phyloP scores from a whole-genome alignment of 2,329 filamentous ascomycete genomes.

The Lasiodiplodia sp. region DNA sequence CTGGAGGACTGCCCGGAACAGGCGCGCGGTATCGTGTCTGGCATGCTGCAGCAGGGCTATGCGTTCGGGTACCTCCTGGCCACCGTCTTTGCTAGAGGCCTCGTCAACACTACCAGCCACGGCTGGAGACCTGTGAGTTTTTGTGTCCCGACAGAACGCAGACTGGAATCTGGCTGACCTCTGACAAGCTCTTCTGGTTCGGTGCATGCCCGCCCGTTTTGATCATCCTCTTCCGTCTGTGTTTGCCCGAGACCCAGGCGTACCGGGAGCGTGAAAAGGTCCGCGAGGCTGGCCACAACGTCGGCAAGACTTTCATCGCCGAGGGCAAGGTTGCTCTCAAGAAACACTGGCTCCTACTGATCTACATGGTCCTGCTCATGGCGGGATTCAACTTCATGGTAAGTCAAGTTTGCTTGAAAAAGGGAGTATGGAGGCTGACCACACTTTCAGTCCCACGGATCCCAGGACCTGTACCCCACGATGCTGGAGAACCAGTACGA shows the following conservation, averaged over 20 bases:
- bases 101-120: slow-evolving; percentile 79
- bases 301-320: slow-evolving; percentile 72
- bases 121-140: slow-evolving; percentile 72
- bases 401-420: slow-evolving; percentile 26
- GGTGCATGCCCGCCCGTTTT: slow-evolving; percentile 80
- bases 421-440: background rate
- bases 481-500: slow-evolving; percentile 66
- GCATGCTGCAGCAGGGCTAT: slow-evolving; percentile 69
- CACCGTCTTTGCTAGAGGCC: slow-evolving; percentile 63
- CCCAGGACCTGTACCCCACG: slow-evolving; percentile 70
- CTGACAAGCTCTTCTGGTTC: slow-evolving; percentile 78
- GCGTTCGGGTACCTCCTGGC: slow-evolving; percentile 70
- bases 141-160: background rate
- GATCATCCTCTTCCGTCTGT: slow-evolving; percentile 80
- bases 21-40: slow-evolving; percentile 67
- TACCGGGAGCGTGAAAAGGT: slow-evolving; percentile 72
- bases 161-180: background rate
- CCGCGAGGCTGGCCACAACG: slow-evolving; percentile 64
- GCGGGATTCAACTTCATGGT: slow-evolving; percentile 89
- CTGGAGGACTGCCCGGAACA: slow-evolving; percentile 67
- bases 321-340: slow-evolving; percentile 82
- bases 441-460: slow-evolving; percentile 67
- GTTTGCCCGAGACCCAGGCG: slow-evolving; percentile 78
- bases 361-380: slow-evolving; percentile 87
- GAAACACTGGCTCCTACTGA: slow-evolving; percentile 79